Evolutionary conservation across 176 grass and related monocot species (phyloP).

Genomic region (Dactylis glomerata): DNA sequence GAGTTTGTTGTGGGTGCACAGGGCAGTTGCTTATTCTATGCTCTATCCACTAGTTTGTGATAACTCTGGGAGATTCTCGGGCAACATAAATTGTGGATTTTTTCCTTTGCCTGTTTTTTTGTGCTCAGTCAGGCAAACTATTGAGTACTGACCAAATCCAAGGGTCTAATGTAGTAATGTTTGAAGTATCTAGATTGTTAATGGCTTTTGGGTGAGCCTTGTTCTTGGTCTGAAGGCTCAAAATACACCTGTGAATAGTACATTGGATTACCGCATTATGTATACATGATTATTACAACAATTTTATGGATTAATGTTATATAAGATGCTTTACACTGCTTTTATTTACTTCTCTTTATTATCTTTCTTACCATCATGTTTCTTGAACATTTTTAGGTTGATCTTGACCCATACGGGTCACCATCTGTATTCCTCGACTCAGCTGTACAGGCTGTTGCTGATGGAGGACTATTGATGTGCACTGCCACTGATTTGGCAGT

Average conservation of each 20-base stretch:
- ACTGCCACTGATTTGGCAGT: constrained; percentile 99
- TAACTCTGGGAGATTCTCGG: background rate
- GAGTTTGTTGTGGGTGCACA: background rate
- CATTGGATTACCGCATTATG: background rate
- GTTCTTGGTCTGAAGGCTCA: background rate
- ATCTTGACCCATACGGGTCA: constrained; percentile 95
- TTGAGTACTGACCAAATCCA: background rate
- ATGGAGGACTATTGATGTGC: constrained; percentile 93
- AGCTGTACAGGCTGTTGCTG: constrained; percentile 80
- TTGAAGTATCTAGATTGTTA: constrained; percentile 14
- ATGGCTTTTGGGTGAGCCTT: background rate
- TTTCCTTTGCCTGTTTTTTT: background rate
- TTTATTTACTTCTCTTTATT: background rate
- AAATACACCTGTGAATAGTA: constrained; percentile 10
- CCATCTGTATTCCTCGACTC: constrained; percentile 94
- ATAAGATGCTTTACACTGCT: background rate
- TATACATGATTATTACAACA: constrained; percentile 1
- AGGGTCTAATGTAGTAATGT: background rate
- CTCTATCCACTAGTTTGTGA: background rate
- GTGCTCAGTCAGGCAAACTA: background rate
- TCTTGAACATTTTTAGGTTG: constrained; percentile 48
- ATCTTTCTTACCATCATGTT: background rate
- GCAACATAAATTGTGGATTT: background rate
- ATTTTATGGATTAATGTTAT: constrained; percentile 7
- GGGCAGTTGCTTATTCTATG: background rate